These are phyloP conservation scores for Paramecium octaurelia DNA, from an alignment of 73 alveolate genomes.

Conservation along the genomic window DNA sequence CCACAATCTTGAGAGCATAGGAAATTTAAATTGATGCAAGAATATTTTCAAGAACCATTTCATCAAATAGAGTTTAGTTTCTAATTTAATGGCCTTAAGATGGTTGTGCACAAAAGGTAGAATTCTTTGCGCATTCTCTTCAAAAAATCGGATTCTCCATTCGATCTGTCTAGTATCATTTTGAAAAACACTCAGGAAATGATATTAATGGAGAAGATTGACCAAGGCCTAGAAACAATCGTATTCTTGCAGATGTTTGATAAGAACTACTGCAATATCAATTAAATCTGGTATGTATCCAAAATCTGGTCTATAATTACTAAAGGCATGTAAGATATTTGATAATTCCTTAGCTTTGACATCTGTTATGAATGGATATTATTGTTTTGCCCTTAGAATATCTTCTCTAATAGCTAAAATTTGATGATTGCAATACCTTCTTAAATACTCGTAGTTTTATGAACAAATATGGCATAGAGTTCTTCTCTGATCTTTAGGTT, in stretches of 20 bases:
- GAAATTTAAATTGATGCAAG: conserved; percentile 68
- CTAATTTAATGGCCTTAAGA: conserved; percentile 77
- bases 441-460: not conserved
- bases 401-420: conserved; percentile 43
- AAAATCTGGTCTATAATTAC: conserved; percentile 84
- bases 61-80: conserved; percentile 75
- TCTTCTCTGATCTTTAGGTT: conserved; percentile 77
- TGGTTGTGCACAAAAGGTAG: conserved; percentile 75
- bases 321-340: conserved; percentile 69
- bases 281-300: conserved; percentile 71
- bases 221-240: conserved; percentile 76
- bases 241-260: conserved; percentile 73
- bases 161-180: conserved; percentile 79
- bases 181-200: conserved; percentile 74
- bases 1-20: conserved; percentile 80
- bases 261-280: conserved; percentile 71
- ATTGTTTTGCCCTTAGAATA: not conserved
- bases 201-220: conserved; percentile 76
- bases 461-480: conserved; percentile 66
- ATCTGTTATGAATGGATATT: not conserved
- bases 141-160: conserved; percentile 75
- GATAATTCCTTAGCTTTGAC: conserved; percentile 57
- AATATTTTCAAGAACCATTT: conserved; percentile 83
- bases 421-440: conserved; percentile 30
- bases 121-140: conserved; percentile 66